Evolutionary conservation across 2,329 filamentous ascomycete species (phyloP).

Genomic region (Fusarium bactridioides): DNA sequence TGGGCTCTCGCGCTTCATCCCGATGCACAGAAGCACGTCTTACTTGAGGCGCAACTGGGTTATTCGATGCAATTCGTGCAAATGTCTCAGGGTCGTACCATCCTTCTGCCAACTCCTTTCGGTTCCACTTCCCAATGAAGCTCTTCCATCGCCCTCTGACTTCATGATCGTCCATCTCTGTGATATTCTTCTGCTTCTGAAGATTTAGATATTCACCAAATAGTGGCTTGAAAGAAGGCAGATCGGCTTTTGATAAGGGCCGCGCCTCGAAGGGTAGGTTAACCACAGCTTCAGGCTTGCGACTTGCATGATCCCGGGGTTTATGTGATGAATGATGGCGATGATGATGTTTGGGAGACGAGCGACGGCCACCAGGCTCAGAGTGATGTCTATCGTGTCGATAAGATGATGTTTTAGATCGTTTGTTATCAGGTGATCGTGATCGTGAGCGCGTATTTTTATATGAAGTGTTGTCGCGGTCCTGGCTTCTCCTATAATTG

Average conservation of each 20-base stretch:
- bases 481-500: constrained; percentile 27
- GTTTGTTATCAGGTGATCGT: constrained; percentile 33
- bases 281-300: constrained; percentile 10
- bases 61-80: constrained; percentile 46
- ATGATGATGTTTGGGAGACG: constrained; percentile 26
- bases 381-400: constrained; percentile 20
- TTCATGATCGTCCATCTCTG: constrained; percentile 77
- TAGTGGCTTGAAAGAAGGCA: constrained; percentile 71
- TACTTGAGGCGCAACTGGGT: constrained; percentile 5
- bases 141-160: constrained; percentile 89
- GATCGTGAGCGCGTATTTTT: constrained; percentile 35
- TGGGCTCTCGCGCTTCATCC: constrained; percentile 52
- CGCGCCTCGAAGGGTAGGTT: constrained; percentile 72
- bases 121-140: constrained; percentile 92
- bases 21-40: constrained; percentile 11
- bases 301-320: constrained; percentile 29
- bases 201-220: constrained; percentile 88
- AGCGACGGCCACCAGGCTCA: constrained; percentile 23
- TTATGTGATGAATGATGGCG: constrained; percentile 38
- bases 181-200: constrained; percentile 79
- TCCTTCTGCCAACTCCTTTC: constrained; percentile 82
- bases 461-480: constrained; percentile 15
- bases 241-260: constrained; percentile 73
- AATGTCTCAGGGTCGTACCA: constrained; percentile 91
- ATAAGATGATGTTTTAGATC: constrained; percentile 24